These are phyloP conservation scores for apple (Malus domestica) DNA, from an alignment of 306 rosid species.

Conservation along the genomic window DNA sequence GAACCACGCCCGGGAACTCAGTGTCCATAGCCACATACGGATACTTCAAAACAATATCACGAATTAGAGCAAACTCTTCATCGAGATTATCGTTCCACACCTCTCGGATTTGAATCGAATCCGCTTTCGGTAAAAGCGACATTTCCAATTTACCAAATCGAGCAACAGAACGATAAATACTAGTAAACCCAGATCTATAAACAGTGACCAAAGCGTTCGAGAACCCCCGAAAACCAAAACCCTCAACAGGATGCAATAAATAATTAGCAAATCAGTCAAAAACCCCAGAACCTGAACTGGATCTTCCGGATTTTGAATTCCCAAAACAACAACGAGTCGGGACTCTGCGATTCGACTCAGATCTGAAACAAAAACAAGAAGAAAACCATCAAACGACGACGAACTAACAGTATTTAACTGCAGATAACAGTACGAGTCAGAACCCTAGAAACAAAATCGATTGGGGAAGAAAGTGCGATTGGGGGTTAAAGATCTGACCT, in stretches of 20 bases:
- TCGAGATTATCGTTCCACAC: slow-evolving; percentile 82
- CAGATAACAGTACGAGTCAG: neutral
- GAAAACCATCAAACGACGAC: neutral
- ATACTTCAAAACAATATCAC: slow-evolving; percentile 52
- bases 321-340: neutral
- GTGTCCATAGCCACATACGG: slow-evolving; percentile 83
- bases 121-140: slow-evolving; percentile 70
- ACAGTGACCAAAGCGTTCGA: slow-evolving; percentile 15
- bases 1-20: slow-evolving; percentile 90
- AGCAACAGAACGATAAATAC: slow-evolving; percentile 13
- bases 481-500: slow-evolving; percentile 44
- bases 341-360: slow-evolving; percentile 19
- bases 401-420: neutral
- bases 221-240: slow-evolving; percentile 1
- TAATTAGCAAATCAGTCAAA: neutral
- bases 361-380: slow-evolving; percentile 38
- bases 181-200: slow-evolving; percentile 52
- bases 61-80: slow-evolving; percentile 66
- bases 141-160: slow-evolving; percentile 33
- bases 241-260: slow-evolving; percentile 1
- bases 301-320: slow-evolving; percentile 7
- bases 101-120: slow-evolving; percentile 77
- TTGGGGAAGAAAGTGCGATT: slow-evolving; percentile 5
- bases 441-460: slow-evolving; percentile 33
- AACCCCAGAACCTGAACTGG: slow-evolving; percentile 32